Conservation (phyloP, 192 early-diverging fungal genomes). For the Obelidium mucronatum region DNA sequence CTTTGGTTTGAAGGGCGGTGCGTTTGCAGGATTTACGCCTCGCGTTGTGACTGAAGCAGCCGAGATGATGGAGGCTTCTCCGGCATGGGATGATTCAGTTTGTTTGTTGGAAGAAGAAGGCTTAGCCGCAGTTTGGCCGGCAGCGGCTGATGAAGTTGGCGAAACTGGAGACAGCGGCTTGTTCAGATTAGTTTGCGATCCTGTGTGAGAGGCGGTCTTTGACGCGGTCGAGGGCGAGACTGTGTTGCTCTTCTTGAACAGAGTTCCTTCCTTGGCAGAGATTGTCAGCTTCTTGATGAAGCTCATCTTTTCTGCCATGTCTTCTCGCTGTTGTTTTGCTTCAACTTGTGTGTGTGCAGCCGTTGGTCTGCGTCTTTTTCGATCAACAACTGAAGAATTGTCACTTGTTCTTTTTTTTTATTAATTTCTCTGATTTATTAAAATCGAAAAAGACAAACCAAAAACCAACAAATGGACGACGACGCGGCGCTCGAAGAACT, state of each 20-base stretch:
- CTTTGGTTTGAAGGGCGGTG: slow-evolving; percentile 32
- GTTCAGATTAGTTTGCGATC: not conserved
- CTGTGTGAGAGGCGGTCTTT: not conserved
- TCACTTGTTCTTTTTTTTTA: no score
- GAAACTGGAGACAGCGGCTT: not conserved
- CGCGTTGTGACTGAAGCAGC: slow-evolving; percentile 8
- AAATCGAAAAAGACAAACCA: no score
- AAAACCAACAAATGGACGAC: no score
- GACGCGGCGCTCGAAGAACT: no score
- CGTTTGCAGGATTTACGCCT: slow-evolving; percentile 20
- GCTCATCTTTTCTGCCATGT: slow-evolving; percentile 11
- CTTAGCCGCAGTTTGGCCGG: not conserved
- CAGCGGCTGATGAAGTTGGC: not conserved
- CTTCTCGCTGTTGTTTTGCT: not conserved
- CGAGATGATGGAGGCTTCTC: not conserved
- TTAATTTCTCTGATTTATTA: no score
- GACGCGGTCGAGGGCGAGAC: slow-evolving; percentile 20
- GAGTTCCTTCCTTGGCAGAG: slow-evolving; percentile 28
- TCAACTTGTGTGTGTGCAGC: not conserved
- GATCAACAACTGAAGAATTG: no score
- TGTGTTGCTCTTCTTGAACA: slow-evolving; percentile 36
- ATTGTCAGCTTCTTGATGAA: slow-evolving; percentile 40
- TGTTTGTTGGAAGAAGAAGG: not conserved
- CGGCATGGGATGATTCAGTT: not conserved
- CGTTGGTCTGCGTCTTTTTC: no score